A percentile compares a stretch with the other conserved stretches of the same genome.
These are phyloP conservation scores for Trichoderma asperelloides DNA, from an alignment of 495 filamentous ascomycete genomes.

Conservation along the genomic window DNA sequence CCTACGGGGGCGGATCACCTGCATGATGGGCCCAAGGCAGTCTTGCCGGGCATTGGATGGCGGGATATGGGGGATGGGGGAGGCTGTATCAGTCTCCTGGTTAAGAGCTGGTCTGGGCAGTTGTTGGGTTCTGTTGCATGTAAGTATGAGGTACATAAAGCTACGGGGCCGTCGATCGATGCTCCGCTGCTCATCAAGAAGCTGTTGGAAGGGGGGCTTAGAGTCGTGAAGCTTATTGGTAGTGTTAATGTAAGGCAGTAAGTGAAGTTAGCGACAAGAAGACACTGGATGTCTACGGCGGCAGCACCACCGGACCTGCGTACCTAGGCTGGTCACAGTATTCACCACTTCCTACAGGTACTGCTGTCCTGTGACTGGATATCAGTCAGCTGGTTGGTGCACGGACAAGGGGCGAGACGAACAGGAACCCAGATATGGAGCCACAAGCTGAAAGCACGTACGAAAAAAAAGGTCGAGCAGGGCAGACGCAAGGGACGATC, in stretches of 20 bases:
- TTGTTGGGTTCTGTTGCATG: not conserved
- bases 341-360: not conserved
- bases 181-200: not conserved
- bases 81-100: not conserved
- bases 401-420: not conserved
- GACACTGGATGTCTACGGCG: too few relatives aligned
- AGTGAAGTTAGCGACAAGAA: too few relatives aligned
- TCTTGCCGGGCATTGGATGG: not conserved
- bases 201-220: too few relatives aligned
- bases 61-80: too few relatives aligned
- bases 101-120: not conserved
- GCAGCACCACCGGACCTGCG: not conserved
- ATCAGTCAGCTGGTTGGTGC: not conserved
- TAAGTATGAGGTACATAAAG: not conserved
- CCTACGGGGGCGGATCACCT: not conserved
- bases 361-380: not conserved
- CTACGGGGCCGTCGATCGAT: not conserved
- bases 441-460: not conserved
- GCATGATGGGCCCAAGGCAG: not conserved
- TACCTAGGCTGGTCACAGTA: not conserved
- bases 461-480: not conserved
- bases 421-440: not conserved
- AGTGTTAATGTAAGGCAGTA: too few relatives aligned
- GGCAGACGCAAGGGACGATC: too few relatives aligned
- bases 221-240: too few relatives aligned